Percentiles rank a stretch among this genome's conserved stretches.
Evolutionary conservation across 1,284 basidiomycete species (phyloP).

Genomic region (Lignosus rhinocerotis): DNA sequence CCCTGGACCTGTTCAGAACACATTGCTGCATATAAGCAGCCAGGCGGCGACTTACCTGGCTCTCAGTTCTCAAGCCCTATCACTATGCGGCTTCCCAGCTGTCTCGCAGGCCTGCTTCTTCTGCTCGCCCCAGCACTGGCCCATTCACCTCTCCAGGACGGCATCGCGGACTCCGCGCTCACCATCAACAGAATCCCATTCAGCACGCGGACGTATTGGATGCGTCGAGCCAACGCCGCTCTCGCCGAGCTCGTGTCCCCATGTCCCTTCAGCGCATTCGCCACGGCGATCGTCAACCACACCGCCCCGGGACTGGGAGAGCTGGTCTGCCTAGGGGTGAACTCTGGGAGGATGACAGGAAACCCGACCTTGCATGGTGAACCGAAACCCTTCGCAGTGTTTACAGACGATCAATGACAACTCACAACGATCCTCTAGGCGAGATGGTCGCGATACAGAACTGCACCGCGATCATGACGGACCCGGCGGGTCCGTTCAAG

Average conservation of each 20-base stretch:
- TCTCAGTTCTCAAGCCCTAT: neutral
- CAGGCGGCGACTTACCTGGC: no score
- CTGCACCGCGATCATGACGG: conserved; percentile 19
- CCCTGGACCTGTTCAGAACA: no score
- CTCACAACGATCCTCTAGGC: conserved; percentile 1
- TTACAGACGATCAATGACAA: neutral
- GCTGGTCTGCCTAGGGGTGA: conserved; percentile 20
- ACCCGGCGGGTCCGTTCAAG: conserved; percentile 17
- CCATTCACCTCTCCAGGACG: neutral
- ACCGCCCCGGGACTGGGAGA: conserved; percentile 11
- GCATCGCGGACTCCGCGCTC: conserved; percentile 1
- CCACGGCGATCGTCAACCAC: conserved; percentile 21
- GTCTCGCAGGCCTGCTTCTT: neutral
- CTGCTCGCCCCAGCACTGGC: neutral
- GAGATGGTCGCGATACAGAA: conserved; percentile 21
- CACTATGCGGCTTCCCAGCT: neutral
- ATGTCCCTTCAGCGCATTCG: conserved; percentile 17
- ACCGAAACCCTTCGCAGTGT: neutral
- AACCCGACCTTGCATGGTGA: conserved; percentile 17
- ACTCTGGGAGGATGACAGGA: conserved; percentile 9
- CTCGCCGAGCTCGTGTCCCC: conserved; percentile 12
- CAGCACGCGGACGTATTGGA: conserved; percentile 15
- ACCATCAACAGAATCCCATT: conserved; percentile 14
- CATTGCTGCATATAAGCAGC: no score
- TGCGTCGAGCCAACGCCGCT: conserved; percentile 16